Conservation (phyloP, 306 rosid genomes). For the Macrotyloma uniflorum region DNA sequence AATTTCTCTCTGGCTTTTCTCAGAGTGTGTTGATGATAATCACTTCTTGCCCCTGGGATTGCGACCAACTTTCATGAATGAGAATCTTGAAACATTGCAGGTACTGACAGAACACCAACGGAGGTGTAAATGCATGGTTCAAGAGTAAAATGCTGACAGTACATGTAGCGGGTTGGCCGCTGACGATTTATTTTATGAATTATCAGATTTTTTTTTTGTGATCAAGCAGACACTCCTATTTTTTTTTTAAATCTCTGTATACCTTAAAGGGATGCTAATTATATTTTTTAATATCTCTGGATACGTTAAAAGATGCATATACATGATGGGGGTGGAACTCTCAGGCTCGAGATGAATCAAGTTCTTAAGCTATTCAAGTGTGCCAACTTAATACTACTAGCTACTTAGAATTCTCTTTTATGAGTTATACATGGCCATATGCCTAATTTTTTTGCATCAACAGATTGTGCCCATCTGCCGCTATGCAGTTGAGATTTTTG, state of each 20-base stretch:
- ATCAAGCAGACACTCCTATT: conserved; percentile 25
- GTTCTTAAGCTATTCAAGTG: conserved; percentile 3
- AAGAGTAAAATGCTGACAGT: conserved; percentile 48
- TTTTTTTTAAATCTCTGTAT: neutral
- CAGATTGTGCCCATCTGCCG: neutral
- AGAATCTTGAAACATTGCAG: conserved; percentile 55
- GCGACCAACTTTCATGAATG: neutral
- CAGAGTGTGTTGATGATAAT: neutral
- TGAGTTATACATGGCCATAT: neutral
- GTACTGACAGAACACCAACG: conserved; percentile 78
- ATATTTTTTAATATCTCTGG: neutral
- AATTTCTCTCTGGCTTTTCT: neutral
- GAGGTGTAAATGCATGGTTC: conserved; percentile 66
- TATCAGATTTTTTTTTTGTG: conserved; percentile 43
- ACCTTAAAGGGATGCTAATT: conserved; percentile 21
- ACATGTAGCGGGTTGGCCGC: neutral
- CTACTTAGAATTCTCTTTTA: neutral
- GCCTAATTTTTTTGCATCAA: neutral
- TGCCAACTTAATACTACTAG: neutral
- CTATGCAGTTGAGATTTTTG: neutral
- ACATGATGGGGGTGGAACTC: conserved; percentile 30
- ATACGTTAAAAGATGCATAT: conserved; percentile 43
- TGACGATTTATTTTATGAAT: conserved; percentile 38
- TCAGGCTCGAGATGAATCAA: conserved; percentile 33
- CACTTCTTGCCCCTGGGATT: no score